These are phyloP conservation scores for Centaurea solstitialis DNA, from an alignment of 129 eudicot species.

Conservation along the genomic window DNA sequence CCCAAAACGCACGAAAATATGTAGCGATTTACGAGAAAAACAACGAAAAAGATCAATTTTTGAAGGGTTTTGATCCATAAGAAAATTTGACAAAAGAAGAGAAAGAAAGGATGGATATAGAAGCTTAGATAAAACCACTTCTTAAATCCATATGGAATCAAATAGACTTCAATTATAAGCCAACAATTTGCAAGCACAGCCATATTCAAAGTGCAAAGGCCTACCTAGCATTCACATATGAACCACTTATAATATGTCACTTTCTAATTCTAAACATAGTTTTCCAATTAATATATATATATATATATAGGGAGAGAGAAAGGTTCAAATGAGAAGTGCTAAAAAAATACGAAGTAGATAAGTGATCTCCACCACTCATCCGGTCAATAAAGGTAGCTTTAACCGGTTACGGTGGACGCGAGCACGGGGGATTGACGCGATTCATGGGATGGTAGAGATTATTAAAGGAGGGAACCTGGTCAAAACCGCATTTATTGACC, in stretches of 20 bases:
- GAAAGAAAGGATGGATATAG: conserved; percentile 55
- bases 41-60: conserved; percentile 28
- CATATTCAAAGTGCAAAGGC: conserved; percentile 30
- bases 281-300: not conserved
- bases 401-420: too few relatives aligned
- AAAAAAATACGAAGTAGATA: too few relatives aligned
- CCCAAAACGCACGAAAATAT: conserved; percentile 2
- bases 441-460: too few relatives aligned
- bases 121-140: conserved; percentile 58
- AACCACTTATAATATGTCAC: conserved; percentile 12
- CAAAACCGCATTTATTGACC: too few relatives aligned
- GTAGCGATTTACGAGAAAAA: conserved; percentile 19
- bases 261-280: not conserved
- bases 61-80: conserved; percentile 51
- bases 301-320: too few relatives aligned
- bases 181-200: conserved; percentile 61
- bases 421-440: too few relatives aligned
- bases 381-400: too few relatives aligned
- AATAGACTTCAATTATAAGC: conserved; percentile 47
- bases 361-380: too few relatives aligned
- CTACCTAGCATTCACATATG: conserved; percentile 14
- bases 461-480: too few relatives aligned
- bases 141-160: conserved; percentile 57
- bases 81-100: conserved; percentile 47
- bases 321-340: too few relatives aligned